Evolutionary conservation across 768 basidiomycete species (phyloP).

Genomic region (Termitomyces sp.): DNA sequence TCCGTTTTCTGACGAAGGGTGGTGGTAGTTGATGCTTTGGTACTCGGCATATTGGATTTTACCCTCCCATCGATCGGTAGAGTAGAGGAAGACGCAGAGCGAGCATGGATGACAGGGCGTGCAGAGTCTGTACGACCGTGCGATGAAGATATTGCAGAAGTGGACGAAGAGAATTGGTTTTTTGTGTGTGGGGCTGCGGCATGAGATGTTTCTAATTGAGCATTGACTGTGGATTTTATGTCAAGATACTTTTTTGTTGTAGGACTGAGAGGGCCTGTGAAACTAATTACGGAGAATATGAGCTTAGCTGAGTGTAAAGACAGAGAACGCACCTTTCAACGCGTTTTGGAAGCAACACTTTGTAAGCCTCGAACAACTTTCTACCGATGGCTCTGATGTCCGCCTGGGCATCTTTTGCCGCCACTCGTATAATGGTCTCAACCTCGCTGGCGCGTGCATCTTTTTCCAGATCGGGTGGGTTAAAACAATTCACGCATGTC

Average conservation of each 20-base stretch:
- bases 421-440: constrained; percentile 63
- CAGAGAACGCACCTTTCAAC: constrained; percentile 51
- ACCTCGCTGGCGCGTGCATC: constrained; percentile 61
- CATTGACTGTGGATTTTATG: constrained; percentile 25
- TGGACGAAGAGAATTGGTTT: constrained; percentile 16
- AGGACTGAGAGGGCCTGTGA: constrained; percentile 69
- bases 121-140: constrained; percentile 9
- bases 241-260: constrained; percentile 75
- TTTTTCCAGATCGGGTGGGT: constrained; percentile 76
- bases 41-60: constrained; percentile 5
- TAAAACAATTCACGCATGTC: constrained; percentile 67
- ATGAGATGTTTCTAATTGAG: constrained; percentile 16
- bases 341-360: constrained; percentile 61
- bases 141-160: constrained; percentile 22
- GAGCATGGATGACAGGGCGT: constrained; percentile 12
- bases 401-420: constrained; percentile 70
- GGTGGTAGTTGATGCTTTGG: neutral
- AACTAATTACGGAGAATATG: constrained; percentile 38
- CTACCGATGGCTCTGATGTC: constrained; percentile 70
- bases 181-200: constrained; percentile 10
- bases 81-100: constrained; percentile 26
- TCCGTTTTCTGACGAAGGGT: constrained; percentile 16
- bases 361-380: constrained; percentile 75
- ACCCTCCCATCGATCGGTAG: constrained; percentile 10
- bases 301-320: neutral